These are phyloP conservation scores for Zoysia pacifica DNA, from an alignment of 176 grass and related monocot species.

Conservation along the genomic window DNA sequence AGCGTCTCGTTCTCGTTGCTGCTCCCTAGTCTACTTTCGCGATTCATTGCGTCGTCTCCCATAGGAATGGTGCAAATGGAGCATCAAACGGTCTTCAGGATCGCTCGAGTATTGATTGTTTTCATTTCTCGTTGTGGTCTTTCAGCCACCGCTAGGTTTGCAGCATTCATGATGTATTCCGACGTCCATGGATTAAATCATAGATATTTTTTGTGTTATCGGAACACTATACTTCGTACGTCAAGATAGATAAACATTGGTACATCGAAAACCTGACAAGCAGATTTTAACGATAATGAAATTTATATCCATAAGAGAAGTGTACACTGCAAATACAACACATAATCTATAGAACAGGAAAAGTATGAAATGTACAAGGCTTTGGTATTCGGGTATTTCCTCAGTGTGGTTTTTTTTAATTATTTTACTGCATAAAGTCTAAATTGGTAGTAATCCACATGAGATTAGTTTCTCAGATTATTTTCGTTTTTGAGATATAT, in stretches of 20 bases:
- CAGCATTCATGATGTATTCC: background rate
- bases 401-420: background rate
- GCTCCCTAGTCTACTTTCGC: background rate
- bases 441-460: background rate
- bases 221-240: background rate
- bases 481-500: background rate
- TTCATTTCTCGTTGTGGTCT: background rate
- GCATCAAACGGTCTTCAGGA: background rate
- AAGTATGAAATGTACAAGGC: background rate
- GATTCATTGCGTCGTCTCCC: background rate
- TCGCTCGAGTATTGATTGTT: background rate
- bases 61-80: background rate
- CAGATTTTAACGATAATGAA: background rate
- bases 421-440: background rate
- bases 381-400: background rate
- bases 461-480: background rate
- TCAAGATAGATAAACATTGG: background rate
- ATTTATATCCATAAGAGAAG: background rate
- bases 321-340: background rate
- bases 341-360: background rate
- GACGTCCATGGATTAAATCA: background rate
- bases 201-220: background rate
- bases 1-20: conserved; percentile 1
- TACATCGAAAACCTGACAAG: background rate
- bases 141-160: background rate